Evolutionary conservation across 805 yeast genomes (phyloP), one percentile per base, ranked within the genome.

Genomic region (Yamadazyma phyllophila): DNA sequence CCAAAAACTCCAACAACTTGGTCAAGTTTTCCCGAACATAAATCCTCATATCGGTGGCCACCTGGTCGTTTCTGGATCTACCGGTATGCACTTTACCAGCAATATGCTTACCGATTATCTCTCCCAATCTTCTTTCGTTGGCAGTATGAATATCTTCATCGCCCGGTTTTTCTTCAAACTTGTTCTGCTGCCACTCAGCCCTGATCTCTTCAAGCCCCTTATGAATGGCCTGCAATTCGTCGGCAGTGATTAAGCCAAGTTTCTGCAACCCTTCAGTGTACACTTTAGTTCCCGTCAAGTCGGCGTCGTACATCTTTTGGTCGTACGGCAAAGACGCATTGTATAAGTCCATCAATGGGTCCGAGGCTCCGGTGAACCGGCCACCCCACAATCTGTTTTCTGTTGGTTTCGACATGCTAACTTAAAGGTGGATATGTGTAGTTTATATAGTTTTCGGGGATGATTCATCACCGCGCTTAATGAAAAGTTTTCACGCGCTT

Each of bases 61-160:
- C 97, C 73, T 94, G 99, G 66, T 94, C 99, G 61, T 94, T 94
- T 77, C 99, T 83, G 39, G 96, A 88, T 63, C 99, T 82, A 50
- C 99, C 99, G n/a, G 99, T 94, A 66, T 94, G 99, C 26, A 94
- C 98, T 60, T 94, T 94, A 34, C 99, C 99, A 12, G 98, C 88
- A 62, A 94, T 92, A 45, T 81, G 82, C 59, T 82, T 83, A 46
- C 99, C 99, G 59, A 94, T 94, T 44, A 94, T 73, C 70, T 94
- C 99, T 41, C 99, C 99, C 52, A 94, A 74, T 61, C 99, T 80
- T 72, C 99, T 87, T 73, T 94, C 99, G 63, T 94, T 94, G 36
- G 99, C 99, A 36, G 99, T 94, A 66, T 94, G 99, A 52, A 94
- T 94, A 61, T 94, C 99, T 68, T 94, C 99, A 66, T 94, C 99